These are phyloP conservation scores for Boeremia exigua DNA, from an alignment of 2,329 filamentous ascomycete species.

Conservation along the genomic window DNA sequence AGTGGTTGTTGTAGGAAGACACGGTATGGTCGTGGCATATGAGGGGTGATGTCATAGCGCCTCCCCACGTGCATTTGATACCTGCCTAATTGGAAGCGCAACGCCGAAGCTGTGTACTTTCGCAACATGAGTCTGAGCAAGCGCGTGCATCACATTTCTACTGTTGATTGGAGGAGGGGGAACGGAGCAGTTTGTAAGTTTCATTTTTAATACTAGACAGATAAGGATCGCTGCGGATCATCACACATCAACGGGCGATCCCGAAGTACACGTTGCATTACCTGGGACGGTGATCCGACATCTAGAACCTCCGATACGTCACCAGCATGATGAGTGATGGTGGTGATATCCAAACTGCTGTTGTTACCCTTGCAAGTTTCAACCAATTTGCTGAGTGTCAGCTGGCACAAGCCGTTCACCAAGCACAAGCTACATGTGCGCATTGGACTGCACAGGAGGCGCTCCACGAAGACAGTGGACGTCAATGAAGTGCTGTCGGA, in stretches of 20 bases:
- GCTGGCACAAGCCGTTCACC: background rate
- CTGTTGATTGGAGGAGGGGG: slow-evolving; percentile 6
- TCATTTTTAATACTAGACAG: background rate
- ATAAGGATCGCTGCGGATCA: slow-evolving; percentile 16
- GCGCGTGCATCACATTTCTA: slow-evolving; percentile 7
- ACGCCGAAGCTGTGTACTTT: slow-evolving; percentile 3
- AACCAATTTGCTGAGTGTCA: background rate
- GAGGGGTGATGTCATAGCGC: slow-evolving; percentile 12
- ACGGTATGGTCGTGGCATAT: slow-evolving; percentile 3
- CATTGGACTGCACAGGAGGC: background rate
- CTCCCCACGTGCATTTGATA: slow-evolving; percentile 14
- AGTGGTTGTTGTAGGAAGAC: background rate
- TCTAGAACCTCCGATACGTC: background rate
- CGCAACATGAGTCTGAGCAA: slow-evolving; percentile 7
- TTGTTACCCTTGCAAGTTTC: background rate
- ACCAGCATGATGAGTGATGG: background rate
- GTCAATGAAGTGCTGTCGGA: slow-evolving; percentile 10
- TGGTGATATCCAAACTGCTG: background rate
- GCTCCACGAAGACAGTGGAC: slow-evolving; percentile 1
- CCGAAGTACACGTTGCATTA: slow-evolving; percentile 17
- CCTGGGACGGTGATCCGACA: background rate
- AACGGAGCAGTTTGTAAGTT: background rate
- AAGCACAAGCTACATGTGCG: background rate
- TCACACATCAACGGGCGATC: slow-evolving; percentile 6
- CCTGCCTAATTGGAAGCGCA: slow-evolving; percentile 20